Evolutionary conservation across 2,329 filamentous ascomycete species (phyloP), one percentile per base, ranked within the genome.

Genomic region (Phyllosticta paracitricarpa): DNA sequence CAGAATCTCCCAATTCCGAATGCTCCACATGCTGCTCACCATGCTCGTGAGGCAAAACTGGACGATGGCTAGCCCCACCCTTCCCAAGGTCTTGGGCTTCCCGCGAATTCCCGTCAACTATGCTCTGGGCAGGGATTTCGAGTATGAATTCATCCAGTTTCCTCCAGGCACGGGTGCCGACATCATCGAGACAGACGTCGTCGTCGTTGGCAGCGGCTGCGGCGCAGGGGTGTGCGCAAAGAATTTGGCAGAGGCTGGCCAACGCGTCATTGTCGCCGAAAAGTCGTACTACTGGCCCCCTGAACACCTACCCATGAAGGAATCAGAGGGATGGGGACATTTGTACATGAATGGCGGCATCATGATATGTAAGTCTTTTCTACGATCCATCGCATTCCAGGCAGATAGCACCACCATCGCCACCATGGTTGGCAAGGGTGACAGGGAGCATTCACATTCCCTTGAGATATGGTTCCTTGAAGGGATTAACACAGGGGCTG

Each of bases 201-300:
- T 96, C 51, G 85, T 97, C 62, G 81, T 97, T 22, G 92, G 92
- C 2, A 94, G 89, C 48, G 92, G 92, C 28, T 95, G 89, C 67
- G 92, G 92, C 64, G 91, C 89, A 51, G 89, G 82, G 9, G 91
- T 96, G 0, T 84, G 82, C 40, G 91, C 92, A 25, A 92, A 92
- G 73, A 87, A 89, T 57, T 77, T 96, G 1, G 84, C 91, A 9
- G 86, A 91, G 72, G 88, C 87, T 0, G 89, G 89, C 3, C 80
- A 89, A 65, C 79, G 79, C 22, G 90, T 96, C 28, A 72, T 96
- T 3, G 89, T 97, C 0, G 86, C 91, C 2, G 91, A 95, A 66
- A 94, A 94, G 71, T 84, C 83, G 1, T 91, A 92, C 71, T 83
- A 94, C 70, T 93, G 88, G 76, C 76, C 85, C 0, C 82, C 88